phyloP scores from a whole-genome alignment of 2,329 filamentous ascomycete species.

The Penicillium oxalicum region DNA sequence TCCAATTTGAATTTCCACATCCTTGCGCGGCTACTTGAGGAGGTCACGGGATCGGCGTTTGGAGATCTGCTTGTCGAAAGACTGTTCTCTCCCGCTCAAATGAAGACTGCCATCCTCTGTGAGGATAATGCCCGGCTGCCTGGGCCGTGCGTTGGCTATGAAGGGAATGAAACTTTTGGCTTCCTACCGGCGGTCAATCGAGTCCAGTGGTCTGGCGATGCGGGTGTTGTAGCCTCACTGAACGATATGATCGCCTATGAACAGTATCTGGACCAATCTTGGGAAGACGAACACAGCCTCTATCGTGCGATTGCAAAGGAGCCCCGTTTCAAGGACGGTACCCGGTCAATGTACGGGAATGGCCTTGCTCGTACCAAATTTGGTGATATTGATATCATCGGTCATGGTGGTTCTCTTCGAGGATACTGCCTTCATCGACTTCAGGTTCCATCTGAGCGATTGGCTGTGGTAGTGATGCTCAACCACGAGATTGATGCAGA shows the following conservation, averaged over 20 bases:
- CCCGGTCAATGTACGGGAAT: neutral
- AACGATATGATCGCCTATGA: neutral
- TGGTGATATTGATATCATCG: neutral
- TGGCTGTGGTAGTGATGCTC: slow-evolving; percentile 1
- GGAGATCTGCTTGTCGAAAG: neutral
- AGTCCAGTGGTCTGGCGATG: neutral
- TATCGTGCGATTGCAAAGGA: neutral
- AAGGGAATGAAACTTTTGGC: neutral
- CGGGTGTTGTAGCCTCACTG: neutral
- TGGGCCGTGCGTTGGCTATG: neutral
- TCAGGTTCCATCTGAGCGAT: neutral
- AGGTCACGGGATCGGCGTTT: neutral
- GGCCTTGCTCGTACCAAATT: neutral
- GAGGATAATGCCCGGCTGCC: neutral
- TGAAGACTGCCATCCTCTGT: neutral
- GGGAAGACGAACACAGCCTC: neutral
- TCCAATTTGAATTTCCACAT: neutral
- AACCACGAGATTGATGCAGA: neutral
- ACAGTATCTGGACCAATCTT: neutral
- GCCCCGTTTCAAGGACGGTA: neutral
- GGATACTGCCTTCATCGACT: slow-evolving; percentile 1
- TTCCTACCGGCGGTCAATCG: neutral
- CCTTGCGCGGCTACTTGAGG: neutral
- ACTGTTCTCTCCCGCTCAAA: neutral
- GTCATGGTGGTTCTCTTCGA: neutral